Evolutionary conservation across 768 basidiomycete species (phyloP), one percentile per base, ranked within the genome.

Genomic region (Boletus vinaceobasis): DNA sequence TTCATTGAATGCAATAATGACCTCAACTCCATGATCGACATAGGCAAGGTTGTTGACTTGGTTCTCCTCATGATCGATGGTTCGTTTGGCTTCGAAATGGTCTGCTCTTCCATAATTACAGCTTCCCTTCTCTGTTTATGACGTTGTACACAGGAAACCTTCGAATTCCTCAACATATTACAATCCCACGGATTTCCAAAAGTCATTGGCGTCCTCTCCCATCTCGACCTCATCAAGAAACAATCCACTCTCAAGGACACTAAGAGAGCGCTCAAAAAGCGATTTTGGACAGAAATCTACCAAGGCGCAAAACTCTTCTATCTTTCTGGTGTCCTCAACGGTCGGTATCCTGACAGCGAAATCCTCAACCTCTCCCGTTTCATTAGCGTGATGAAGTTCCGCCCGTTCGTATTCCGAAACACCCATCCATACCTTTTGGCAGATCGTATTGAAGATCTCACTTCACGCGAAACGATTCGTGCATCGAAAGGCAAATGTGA

Each of bases 251-350:
- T 98, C 38, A 88, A 87, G 53, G 83, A 84, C 47, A 93, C 93
- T 50, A 99, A 98, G 76, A 97, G 97, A 65, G 75, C 86, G 0
- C 82, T 99, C 37, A 99, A 99, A 74, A 97, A 93, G 67, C 90
- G 97, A 10, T 99, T 99, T 76, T 99, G 97, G 97, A 93, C 95
- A 0, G 97, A 99, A 72, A 98, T 99, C 13, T 98, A 98, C 71
- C 90, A 94, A 64, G 97, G 97, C 47, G 96, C 97, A 31, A 99
- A 99, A 70, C 84, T 99, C 8, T 98, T 98, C 74, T 98, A 97
- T 71, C 86, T 98, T 48, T 94, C 92, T 3, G 97, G 96, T 17
- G 92, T 98, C 32, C 81, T 98, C 63, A 98, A 98, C 63, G 97
- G 97, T 19, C 90, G 95, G 38, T 98, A 98, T 71, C 95, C 97